These are phyloP conservation scores for Pichia manshurica DNA, from an alignment of 805 yeast species.

Conservation along the genomic window DNA sequence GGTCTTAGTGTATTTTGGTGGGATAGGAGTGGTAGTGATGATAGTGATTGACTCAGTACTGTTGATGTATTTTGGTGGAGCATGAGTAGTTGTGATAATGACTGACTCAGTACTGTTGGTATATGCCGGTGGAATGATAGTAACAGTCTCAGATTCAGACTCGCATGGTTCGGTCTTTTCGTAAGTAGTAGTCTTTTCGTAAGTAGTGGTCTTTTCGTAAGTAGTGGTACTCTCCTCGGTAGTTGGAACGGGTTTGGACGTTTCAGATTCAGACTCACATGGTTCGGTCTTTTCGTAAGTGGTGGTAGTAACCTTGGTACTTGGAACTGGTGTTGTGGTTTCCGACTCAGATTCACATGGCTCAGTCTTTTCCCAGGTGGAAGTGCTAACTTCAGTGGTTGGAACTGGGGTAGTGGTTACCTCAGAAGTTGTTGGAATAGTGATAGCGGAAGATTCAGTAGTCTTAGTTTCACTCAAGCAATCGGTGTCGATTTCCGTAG, in stretches of 20 bases:
- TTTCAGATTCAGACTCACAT: background rate
- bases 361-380: background rate
- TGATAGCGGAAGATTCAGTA: background rate
- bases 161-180: background rate
- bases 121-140: background rate
- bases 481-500: background rate
- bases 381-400: background rate
- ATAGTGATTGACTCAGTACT: background rate
- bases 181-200: background rate
- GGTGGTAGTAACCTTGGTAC: background rate
- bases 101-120: too few species aligned
- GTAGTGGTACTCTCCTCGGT: background rate
- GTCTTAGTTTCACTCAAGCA: background rate
- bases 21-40: background rate
- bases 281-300: background rate
- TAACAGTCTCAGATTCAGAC: background rate
- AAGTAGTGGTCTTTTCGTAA: background rate
- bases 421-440: background rate
- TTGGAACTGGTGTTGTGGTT: background rate
- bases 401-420: background rate
- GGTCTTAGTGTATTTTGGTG: background rate
- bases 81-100: background rate
- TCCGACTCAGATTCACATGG: slow-evolving; percentile 6
- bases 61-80: too few species aligned
- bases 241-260: background rate